A percentile compares a stretch with the other conserved stretches of the same genome.
Conservation (phyloP, 352 stramenopile genomes). For the Globisporangium ultimum region DNA sequence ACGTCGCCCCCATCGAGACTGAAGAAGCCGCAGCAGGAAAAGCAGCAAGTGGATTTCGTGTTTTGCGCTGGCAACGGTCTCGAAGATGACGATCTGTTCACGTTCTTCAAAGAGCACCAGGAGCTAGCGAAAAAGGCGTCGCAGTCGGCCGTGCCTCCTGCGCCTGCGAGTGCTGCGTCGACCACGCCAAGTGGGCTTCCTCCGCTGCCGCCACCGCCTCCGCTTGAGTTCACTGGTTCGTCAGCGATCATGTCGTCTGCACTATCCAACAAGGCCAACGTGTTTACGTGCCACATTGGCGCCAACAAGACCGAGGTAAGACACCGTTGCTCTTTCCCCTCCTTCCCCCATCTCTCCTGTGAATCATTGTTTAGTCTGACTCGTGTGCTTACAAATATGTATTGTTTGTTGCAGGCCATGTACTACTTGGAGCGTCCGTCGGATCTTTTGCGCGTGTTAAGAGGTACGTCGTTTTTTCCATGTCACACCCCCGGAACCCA, state of each 20-base stretch:
- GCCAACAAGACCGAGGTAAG: slow-evolving; percentile 65
- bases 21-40: slow-evolving; percentile 20
- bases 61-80: slow-evolving; percentile 86
- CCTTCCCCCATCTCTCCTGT: background rate
- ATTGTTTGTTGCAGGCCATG: slow-evolving; percentile 43
- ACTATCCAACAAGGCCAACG: slow-evolving; percentile 41
- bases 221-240: slow-evolving; percentile 14
- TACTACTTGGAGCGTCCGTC: slow-evolving; percentile 60
- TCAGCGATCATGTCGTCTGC: slow-evolving; percentile 19
- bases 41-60: slow-evolving; percentile 83
- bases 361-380: background rate
- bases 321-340: too few species aligned
- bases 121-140: slow-evolving; percentile 28
- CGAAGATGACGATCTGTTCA: slow-evolving; percentile 90
- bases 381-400: background rate
- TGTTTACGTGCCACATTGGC: slow-evolving; percentile 77
- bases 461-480: slow-evolving; percentile 30
- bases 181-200: slow-evolving; percentile 5
- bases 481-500: background rate
- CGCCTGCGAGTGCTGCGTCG: slow-evolving; percentile 1
- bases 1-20: slow-evolving; percentile 12
- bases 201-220: slow-evolving; percentile 10
- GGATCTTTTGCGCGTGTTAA: slow-evolving; percentile 56
- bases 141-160: background rate
- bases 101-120: slow-evolving; percentile 74